Conservation (phyloP, 306 rosid genomes). For the Sicyos baderoa region DNA sequence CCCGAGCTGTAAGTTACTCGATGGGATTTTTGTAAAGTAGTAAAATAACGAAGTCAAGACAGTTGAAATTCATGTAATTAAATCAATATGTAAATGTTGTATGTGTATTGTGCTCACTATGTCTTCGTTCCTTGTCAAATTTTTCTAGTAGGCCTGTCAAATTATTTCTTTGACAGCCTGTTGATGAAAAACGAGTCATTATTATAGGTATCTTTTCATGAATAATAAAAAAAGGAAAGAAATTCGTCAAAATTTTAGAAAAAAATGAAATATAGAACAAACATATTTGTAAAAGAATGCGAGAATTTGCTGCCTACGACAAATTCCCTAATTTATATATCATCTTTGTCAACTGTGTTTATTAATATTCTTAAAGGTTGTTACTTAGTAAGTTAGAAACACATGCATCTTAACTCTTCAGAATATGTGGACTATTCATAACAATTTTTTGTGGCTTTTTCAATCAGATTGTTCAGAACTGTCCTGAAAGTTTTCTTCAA, state of each 20-base stretch:
- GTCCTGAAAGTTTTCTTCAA: conserved; percentile 56
- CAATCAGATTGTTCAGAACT: conserved; percentile 68
- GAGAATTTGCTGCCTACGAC: too few species aligned
- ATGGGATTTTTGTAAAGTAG: background rate
- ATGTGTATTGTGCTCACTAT: background rate
- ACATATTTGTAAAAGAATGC: too few species aligned
- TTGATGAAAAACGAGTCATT: background rate
- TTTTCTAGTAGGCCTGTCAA: background rate
- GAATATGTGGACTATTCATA: background rate
- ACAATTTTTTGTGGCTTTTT: conserved; percentile 26
- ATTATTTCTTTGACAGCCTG: background rate
- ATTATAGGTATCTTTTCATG: background rate
- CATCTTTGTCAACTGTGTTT: too few species aligned
- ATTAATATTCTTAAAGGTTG: background rate
- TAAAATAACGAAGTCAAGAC: background rate
- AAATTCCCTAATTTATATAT: too few species aligned
- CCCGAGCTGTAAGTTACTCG: background rate
- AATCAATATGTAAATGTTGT: background rate
- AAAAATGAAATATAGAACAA: too few species aligned
- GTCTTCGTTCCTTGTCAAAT: background rate
- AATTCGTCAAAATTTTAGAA: too few species aligned
- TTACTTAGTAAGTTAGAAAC: background rate
- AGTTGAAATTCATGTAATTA: background rate
- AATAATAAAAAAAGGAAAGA: too few species aligned
- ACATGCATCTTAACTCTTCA: background rate